Evolutionary conservation across 371 early-diverging fungal species (phyloP), one percentile per base, ranked within the genome.

Genomic region (Mucor sp.): DNA sequence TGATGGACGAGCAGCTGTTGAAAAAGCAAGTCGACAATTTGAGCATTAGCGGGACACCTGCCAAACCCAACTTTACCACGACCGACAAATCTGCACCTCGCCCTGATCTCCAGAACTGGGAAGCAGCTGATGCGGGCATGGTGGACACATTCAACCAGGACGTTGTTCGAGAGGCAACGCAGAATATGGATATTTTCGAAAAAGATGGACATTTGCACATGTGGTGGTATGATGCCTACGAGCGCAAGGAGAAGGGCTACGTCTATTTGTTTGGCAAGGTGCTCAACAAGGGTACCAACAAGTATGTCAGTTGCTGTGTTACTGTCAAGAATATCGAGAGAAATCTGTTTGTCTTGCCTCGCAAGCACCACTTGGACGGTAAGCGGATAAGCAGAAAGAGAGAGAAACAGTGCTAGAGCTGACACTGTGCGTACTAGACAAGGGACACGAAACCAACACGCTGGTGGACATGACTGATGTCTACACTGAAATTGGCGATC

Each of bases 221-320:
- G 79, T 96, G 88, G 80, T 99, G 97, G 97, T 83, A 97, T 61
- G 99, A 99, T 81, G 96, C 95, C 6, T 88, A 82, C 68, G 98
- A 99, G 71, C 86, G 87, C 39, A 81, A 84, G 68, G 83, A 83
- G n/a, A 83, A 80, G 39, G 97, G 97, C 0, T 71, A 77, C 4
- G 87, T 99, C 0, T 98, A 96, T 60, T 63, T 98, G 5, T 93
- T 99, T 85, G 98, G 97, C 67, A 99, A 98, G 82, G 80, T 87
- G 12, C 68, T 77, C 35, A 78, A 89, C 68, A 79, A 75, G 50
- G 57, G 66, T 3, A 74, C 76, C 35, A 78, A 85, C 44, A 75
- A 72, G 5, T 93, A 83, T 69, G 80, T 91, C 55, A 95, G 95
- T 76, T 95, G 96, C 73, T 96, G 96, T 75, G 79, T 95, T 0